Evolutionary conservation across 306 rosid genomes (phyloP).

Genomic region (Cicer cuneatum): DNA sequence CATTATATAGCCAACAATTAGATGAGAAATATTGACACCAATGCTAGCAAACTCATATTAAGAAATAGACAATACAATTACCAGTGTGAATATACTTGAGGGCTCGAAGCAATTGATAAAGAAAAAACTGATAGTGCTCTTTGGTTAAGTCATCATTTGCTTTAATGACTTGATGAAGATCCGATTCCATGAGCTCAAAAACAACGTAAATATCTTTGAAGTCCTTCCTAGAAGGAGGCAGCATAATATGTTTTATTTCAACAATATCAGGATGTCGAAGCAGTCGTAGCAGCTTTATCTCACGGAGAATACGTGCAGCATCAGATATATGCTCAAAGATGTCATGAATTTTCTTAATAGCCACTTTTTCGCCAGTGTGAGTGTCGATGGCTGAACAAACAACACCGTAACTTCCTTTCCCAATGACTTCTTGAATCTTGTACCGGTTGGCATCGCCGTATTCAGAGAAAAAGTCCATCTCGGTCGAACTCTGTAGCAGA

Average conservation of each 20-base stretch:
- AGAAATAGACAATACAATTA: constrained; percentile 33
- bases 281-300: constrained; percentile 95
- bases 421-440: constrained; percentile 94
- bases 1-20: constrained; percentile 43
- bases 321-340: constrained; percentile 95
- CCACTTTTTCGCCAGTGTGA: constrained; percentile 82
- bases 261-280: constrained; percentile 96
- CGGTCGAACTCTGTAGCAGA: constrained; percentile 69
- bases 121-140: constrained; percentile 96
- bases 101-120: constrained; percentile 94
- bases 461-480: constrained; percentile 94
- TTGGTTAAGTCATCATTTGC: constrained; percentile 90
- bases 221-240: constrained; percentile 93
- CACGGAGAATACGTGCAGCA: constrained; percentile 98
- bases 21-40: constrained; percentile 33
- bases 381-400: constrained; percentile 98
- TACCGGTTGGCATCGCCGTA: constrained; percentile 94
- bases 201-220: constrained; percentile 95
- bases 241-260: constrained; percentile 93
- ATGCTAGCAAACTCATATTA: background rate
- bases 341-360: constrained; percentile 93
- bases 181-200: constrained; percentile 98
- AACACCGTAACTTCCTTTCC: constrained; percentile 97
- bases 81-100: constrained; percentile 95
- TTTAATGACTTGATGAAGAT: constrained; percentile 98